Evolutionary conservation across 805 yeast species (phyloP).

Genomic region (Zygosaccharomyces pseudorouxii): DNA sequence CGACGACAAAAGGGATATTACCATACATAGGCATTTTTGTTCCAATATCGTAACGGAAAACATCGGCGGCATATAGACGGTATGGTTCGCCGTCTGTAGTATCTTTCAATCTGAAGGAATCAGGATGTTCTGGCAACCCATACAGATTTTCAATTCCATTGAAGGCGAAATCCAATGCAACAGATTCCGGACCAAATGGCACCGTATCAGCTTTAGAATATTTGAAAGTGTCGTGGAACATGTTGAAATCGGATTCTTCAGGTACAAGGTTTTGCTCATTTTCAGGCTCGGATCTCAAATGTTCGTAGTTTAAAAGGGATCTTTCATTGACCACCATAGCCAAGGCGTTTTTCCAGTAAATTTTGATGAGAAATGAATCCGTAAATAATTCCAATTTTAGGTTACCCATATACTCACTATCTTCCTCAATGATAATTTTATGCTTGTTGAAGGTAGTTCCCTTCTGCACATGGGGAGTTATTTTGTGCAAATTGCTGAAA

Average conservation of each 20-base stretch:
- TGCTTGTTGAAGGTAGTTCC: neutral
- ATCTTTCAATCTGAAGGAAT: conserved; percentile 65
- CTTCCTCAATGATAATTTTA: neutral
- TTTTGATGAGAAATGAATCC: conserved; percentile 34
- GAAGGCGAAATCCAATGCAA: conserved; percentile 74
- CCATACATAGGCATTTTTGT: conserved; percentile 93
- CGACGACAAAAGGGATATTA: conserved; percentile 81
- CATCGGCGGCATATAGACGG: conserved; percentile 87
- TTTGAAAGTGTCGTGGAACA: conserved; percentile 66
- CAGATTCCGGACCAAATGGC: conserved; percentile 85
- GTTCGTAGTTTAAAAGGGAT: conserved; percentile 76
- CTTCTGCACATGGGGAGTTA: neutral
- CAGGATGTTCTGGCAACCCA: conserved; percentile 98
- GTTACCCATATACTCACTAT: neutral
- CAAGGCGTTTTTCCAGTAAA: conserved; percentile 42
- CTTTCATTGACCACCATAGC: conserved; percentile 64
- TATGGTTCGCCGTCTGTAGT: conserved; percentile 68
- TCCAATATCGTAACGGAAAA: conserved; percentile 84
- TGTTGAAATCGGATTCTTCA: conserved; percentile 59
- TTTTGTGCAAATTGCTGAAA: conserved; percentile 30
- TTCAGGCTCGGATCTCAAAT: conserved; percentile 51
- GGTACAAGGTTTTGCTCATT: conserved; percentile 42
- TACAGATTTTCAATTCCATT: conserved; percentile 58
- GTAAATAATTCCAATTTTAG: conserved; percentile 10
- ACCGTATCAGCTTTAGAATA: conserved; percentile 62